Base-by-base conservation (phyloP, 768 basidiomycete genomes). In the Termitomyces sp. region DNA sequence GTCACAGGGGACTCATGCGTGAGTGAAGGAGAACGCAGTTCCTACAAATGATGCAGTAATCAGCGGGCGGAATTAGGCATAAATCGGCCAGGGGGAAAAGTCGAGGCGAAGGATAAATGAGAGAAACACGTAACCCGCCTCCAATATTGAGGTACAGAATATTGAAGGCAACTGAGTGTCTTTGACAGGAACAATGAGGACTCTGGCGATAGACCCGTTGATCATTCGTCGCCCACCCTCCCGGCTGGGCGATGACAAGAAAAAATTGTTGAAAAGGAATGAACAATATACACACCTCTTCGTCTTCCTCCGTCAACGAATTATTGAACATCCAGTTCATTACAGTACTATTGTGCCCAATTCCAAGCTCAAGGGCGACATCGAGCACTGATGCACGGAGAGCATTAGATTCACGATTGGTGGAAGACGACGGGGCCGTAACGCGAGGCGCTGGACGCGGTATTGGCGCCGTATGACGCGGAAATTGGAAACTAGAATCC, bases 301-400 rank as follows among this genome's bases (percentile, higher is more conserved):
- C 85, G 16, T 82, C 81, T 56, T 84, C 86, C 59, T 81, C 85
- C 42, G 75, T 73, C 28, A 82, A 62, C 1, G 83, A 71, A 47
- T 85, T 82, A 57, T 81, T 84, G 69, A 89, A 89, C 66, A 90
- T 87, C 84, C 88, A 88, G 59, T 85, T 75, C 5, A 86, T 80
- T 20, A 90, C 82, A 28, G 82, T 76, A 18, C 78, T 74, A 60
- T 81, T 87, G 34, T 71, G 77, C 33, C 80, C 80, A 20, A 90
- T 66, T 3, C 88, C 88, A 13, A 90, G 79, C 66, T 87, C 74
- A 39, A 90, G 75, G 7, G 88, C 88, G 7, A 78, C 85, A 65
- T 90, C 87, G 41, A 90, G 80, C 24, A 90, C 87, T 16, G 87
- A 89, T 1, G 88, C 87, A 16, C 88, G 80, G 20, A 90, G 74